Evolutionary conservation across 805 yeast species (phyloP).

Genomic region (Yarrowia porcina): DNA sequence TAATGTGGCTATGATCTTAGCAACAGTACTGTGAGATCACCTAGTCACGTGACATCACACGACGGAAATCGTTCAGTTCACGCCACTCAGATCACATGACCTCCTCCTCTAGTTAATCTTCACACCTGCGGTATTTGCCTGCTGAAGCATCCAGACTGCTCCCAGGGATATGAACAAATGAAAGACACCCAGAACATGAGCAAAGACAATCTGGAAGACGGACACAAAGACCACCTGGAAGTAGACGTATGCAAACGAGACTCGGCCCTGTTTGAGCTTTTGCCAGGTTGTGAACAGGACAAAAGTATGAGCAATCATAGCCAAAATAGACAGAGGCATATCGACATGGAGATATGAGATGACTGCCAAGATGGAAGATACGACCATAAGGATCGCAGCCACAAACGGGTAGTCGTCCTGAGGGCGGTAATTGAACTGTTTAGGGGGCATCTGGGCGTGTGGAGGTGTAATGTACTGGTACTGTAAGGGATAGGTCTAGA

Average conservation of each 20-base stretch:
- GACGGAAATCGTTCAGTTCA: no score
- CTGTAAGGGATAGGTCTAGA: no score
- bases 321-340: conserved; percentile 1
- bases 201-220: conserved; percentile 2
- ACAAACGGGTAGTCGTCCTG: conserved; percentile 10
- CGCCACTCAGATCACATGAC: no score
- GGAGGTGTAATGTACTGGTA: no score
- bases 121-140: background rate
- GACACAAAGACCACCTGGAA: background rate
- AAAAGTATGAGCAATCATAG: background rate
- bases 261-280: background rate
- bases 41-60: no score
- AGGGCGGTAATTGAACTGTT: background rate
- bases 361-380: background rate
- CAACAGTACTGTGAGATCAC: no score
- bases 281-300: background rate
- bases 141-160: background rate
- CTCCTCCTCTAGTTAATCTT: background rate
- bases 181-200: background rate
- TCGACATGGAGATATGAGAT: background rate
- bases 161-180: background rate
- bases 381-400: background rate
- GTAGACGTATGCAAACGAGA: background rate
- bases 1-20: no score
- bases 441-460: background rate